Percentiles rank a stretch among this genome's conserved stretches.
phyloP scores from a whole-genome alignment of 1,284 basidiomycete species.

The Leccinum subspadiceum region DNA sequence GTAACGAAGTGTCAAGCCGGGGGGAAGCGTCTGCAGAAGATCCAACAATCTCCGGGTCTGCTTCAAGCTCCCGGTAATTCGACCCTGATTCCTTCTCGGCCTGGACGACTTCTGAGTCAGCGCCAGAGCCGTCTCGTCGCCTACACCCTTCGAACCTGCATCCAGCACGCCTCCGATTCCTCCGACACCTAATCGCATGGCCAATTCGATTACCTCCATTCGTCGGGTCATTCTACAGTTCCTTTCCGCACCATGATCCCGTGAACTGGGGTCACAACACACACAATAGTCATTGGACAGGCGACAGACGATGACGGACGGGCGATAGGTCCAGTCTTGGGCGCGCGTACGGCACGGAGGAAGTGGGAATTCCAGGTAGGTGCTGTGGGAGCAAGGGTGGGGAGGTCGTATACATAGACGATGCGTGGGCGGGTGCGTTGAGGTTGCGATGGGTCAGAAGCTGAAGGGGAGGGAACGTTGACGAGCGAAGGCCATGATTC shows the following conservation, averaged over 20 bases:
- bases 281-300: conserved; percentile 76
- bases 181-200: conserved; percentile 76
- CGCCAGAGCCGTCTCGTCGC: conserved; percentile 12
- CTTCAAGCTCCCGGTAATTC: conserved; percentile 18
- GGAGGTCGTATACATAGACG: conserved; percentile 79
- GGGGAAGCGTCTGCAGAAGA: conserved; percentile 15
- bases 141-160: conserved; percentile 19
- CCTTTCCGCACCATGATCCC: conserved; percentile 57
- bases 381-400: conserved; percentile 69
- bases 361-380: conserved; percentile 79
- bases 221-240: conserved; percentile 59
- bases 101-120: conserved; percentile 3
- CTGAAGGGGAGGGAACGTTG: conserved; percentile 51
- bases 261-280: conserved; percentile 73
- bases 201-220: conserved; percentile 74
- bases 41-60: conserved; percentile 15
- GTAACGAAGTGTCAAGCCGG: conserved; percentile 5
- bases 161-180: conserved; percentile 69
- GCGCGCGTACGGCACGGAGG: conserved; percentile 69
- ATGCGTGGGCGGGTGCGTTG: conserved; percentile 58
- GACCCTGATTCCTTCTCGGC: conserved; percentile 4
- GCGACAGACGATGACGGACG: conserved; percentile 54
- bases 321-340: conserved; percentile 62
- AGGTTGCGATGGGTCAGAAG: conserved; percentile 24
- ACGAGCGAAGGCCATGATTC: conserved; percentile 65